Evolutionary conservation across 495 filamentous ascomycete genomes (phyloP), one percentile per base, ranked within the genome.

Genomic region (Bacidia gigantensis): DNA sequence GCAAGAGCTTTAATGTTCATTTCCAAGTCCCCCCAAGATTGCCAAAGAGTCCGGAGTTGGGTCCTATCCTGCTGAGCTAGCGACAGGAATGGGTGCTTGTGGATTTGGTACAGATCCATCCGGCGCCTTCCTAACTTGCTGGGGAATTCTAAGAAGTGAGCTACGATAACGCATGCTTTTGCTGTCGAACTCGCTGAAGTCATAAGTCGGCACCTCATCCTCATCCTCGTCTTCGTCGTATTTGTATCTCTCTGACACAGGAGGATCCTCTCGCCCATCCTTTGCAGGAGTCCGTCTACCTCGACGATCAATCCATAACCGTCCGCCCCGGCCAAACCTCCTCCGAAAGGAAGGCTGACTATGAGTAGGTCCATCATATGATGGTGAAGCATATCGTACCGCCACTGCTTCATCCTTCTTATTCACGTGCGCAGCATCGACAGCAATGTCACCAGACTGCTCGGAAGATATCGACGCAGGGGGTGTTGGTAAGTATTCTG

Each of bases 401-500:
- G 69, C 63, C 38, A 74, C 62, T 35, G 68, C 59, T 26, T 65
- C 68, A 21, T 66, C 53, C 54, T 64, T 67, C 52, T 69, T 68
- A 25, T 45, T 66, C 66, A 58, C 44, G 46, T 58, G 49, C 20
- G 52, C 61, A 32, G 59, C 35, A 51, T 66, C 67, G 45, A 69
- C 58, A 52, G 41, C 56, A 55, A 62, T 63, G 40, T 79, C 75
- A 56, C 66, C 66, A 57, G 69, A 68, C 53, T 72, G 76, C 51
- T 77, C 82, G 10, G 82, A 84, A 40, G 82, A 79, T 49, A 81
- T 79, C 53, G 85, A 87, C 26, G 86, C 81, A 50, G 89, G 89
- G 12, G 89, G 89, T 21, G 88, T 94, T 60, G 88, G 85, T 56
- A 89, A 67, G 64, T 88, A 89, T 41, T 87, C 79, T 24, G 83